A percentile compares a stretch with the other conserved stretches of the same genome.
Conservation (phyloP, 768 basidiomycete species). For the Termitomyces sp. region DNA sequence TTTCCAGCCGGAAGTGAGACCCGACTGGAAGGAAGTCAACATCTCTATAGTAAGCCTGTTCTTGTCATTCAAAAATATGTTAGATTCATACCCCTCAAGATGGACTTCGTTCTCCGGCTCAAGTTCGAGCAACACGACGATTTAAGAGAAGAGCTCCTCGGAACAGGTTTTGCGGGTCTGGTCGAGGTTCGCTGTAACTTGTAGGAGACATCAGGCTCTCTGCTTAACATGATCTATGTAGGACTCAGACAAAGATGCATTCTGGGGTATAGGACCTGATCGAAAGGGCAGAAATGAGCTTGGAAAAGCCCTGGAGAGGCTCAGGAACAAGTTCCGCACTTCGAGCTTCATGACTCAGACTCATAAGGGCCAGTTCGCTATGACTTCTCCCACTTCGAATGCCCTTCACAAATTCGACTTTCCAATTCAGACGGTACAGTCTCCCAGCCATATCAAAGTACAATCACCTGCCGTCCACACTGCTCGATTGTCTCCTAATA, state of each 20-base stretch:
- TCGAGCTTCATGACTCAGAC: background rate
- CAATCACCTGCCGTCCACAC: background rate
- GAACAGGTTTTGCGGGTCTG: conserved; percentile 61
- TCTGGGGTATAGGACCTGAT: conserved; percentile 74
- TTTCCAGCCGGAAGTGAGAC: conserved; percentile 53
- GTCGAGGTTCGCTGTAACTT: conserved; percentile 46
- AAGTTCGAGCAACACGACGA: conserved; percentile 71
- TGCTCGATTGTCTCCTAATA: background rate
- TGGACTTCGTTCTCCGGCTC: conserved; percentile 59
- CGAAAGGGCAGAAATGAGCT: conserved; percentile 67
- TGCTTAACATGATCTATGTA: conserved; percentile 19
- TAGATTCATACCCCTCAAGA: conserved; percentile 30
- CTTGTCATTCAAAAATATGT: background rate
- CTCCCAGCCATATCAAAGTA: background rate
- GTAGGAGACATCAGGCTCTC: background rate
- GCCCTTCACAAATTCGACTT: background rate
- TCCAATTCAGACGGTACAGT: conserved; percentile 27
- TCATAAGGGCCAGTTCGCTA: background rate
- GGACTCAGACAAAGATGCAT: conserved; percentile 74
- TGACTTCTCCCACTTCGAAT: background rate
- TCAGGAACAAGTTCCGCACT: conserved; percentile 49
- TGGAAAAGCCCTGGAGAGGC: conserved; percentile 62
- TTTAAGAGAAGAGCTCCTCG: conserved; percentile 53
- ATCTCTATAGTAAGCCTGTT: conserved; percentile 45
- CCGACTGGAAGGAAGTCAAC: conserved; percentile 67